These are phyloP conservation scores for Sugiyamaella boreocaroliniensis DNA, from an alignment of 805 yeast genomes.

Conservation along the genomic window DNA sequence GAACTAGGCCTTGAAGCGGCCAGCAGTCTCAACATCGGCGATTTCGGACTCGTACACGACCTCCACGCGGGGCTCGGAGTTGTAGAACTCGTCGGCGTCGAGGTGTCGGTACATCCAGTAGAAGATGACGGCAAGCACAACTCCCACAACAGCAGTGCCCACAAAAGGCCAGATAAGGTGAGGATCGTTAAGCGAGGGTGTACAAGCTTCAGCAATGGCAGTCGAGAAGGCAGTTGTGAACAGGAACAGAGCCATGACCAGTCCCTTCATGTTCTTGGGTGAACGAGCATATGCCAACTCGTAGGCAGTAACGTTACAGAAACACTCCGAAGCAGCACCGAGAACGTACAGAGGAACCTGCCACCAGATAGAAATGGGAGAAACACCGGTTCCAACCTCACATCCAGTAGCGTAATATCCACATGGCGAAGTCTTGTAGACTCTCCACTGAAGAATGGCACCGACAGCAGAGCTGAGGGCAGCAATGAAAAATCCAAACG, in stretches of 20 bases:
- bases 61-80: neutral
- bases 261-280: constrained; percentile 45
- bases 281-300: constrained; percentile 50
- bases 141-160: constrained; percentile 36
- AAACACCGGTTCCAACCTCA: constrained; percentile 27
- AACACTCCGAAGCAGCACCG: constrained; percentile 49
- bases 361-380: constrained; percentile 32
- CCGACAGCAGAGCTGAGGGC: constrained; percentile 44
- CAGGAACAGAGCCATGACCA: constrained; percentile 38
- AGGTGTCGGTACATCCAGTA: constrained; percentile 4
- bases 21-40: neutral
- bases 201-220: constrained; percentile 40
- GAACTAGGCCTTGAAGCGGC: too few species aligned
- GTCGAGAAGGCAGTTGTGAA: constrained; percentile 43
- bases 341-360: constrained; percentile 34
- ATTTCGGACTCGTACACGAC: neutral
- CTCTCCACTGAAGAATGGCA: constrained; percentile 43
- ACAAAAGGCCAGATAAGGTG: constrained; percentile 39
- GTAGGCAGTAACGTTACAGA: constrained; percentile 45
- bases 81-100: constrained; percentile 9
- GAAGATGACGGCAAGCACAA: constrained; percentile 26
- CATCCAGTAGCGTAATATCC: constrained; percentile 34
- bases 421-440: constrained; percentile 47
- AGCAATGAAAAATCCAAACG: constrained; percentile 43
- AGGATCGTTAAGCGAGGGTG: constrained; percentile 39